Evolutionary conservation across 495 filamentous ascomycete species (phyloP).

Genomic region (Penicillium soppii): DNA sequence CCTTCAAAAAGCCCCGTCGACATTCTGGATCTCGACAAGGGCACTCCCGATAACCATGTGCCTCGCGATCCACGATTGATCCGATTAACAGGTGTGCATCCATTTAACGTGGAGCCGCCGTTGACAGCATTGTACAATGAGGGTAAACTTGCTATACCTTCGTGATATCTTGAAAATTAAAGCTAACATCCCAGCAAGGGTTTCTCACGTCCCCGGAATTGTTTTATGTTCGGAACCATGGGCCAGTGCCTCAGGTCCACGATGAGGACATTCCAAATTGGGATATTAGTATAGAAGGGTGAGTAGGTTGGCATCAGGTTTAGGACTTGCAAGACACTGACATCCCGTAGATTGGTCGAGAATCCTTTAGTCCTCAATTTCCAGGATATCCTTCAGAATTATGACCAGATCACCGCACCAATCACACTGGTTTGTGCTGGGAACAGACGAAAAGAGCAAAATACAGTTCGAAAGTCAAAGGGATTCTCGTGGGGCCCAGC

Average conservation of each 20-base stretch:
- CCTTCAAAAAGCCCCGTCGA: constrained; percentile 57
- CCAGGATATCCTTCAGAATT: constrained; percentile 70
- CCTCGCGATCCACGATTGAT: constrained; percentile 83
- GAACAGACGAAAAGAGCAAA: constrained; percentile 93
- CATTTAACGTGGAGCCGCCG: constrained; percentile 92
- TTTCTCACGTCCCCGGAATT: constrained; percentile 91
- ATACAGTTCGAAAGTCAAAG: constrained; percentile 86
- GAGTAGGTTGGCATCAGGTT: constrained; percentile 3
- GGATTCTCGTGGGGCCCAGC: constrained; percentile 96
- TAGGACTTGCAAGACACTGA: constrained; percentile 5
- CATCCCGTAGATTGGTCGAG: constrained; percentile 59
- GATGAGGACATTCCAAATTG: constrained; percentile 75
- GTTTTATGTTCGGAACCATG: constrained; percentile 97
- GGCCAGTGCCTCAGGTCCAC: constrained; percentile 73
- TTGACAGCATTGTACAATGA: constrained; percentile 78
- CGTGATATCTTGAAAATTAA: neutral
- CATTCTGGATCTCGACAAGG: constrained; percentile 71
- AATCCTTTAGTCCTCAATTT: constrained; percentile 73
- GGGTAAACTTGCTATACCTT: constrained; percentile 34
- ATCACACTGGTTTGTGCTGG: constrained; percentile 93
- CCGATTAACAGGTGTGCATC: constrained; percentile 85
- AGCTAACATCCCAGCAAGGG: constrained; percentile 46
- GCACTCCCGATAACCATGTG: constrained; percentile 86
- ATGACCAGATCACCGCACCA: constrained; percentile 82
- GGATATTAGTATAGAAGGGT: constrained; percentile 86